Evolutionary conservation across 108 stramenopile species (phyloP).

Genomic region (Cyclotella sp.): DNA sequence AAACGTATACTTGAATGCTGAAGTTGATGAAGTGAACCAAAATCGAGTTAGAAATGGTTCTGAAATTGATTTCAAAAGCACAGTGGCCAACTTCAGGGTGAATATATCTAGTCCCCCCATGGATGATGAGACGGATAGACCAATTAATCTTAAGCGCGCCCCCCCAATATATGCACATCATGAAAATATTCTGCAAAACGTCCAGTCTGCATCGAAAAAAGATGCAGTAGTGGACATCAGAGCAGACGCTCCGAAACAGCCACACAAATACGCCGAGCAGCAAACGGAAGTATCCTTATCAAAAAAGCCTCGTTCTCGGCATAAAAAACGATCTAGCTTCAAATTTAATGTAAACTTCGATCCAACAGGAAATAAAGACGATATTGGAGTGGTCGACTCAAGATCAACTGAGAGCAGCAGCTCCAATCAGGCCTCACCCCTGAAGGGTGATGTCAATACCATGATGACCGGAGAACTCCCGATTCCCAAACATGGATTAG

Average conservation of each 20-base stretch:
- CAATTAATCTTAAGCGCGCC: no score
- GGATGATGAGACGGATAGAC: no score
- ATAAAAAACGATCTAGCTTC: neutral
- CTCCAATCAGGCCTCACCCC: neutral
- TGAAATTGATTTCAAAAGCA: no score
- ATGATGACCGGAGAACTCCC: neutral
- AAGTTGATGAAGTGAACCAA: no score
- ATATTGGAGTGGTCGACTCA: neutral
- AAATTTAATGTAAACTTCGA: neutral
- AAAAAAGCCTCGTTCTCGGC: neutral
- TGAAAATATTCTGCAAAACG: no score
- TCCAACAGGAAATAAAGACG: neutral
- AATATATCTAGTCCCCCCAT: no score
- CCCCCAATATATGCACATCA: no score
- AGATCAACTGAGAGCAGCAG: neutral
- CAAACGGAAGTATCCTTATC: neutral
- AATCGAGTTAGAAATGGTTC: no score
- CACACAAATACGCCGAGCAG: neutral
- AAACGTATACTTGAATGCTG: no score
- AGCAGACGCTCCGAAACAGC: neutral
- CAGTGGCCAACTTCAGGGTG: no score
- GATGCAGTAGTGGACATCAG: neutral
- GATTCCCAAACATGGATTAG: slow-evolving; percentile 8
- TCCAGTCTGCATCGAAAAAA: no score
- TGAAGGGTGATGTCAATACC: neutral